Percentiles rank a stretch among this genome's conserved stretches.
These are phyloP conservation scores for Arthrobotrys megalospora DNA, from an alignment of 2,329 filamentous ascomycete species.

Conservation along the genomic window DNA sequence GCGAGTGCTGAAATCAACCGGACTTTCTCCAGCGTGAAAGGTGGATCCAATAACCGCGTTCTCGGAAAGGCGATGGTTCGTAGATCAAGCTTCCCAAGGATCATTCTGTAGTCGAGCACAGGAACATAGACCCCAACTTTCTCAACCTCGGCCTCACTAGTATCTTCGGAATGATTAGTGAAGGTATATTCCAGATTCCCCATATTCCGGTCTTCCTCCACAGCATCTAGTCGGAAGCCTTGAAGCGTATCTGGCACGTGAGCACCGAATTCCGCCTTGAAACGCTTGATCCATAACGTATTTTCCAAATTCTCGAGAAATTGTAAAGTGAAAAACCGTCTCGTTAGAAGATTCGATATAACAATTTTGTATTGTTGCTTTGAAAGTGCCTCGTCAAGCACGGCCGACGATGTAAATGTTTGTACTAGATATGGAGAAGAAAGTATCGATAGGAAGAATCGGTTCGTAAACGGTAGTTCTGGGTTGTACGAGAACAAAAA, in stretches of 20 bases:
- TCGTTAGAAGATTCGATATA: slow-evolving; percentile 25
- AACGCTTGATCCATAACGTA: slow-evolving; percentile 31
- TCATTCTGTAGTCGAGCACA: slow-evolving; percentile 23
- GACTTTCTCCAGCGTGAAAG: slow-evolving; percentile 34
- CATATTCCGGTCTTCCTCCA: slow-evolving; percentile 2
- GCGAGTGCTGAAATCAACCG: slow-evolving; percentile 5
- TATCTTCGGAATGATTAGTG: background rate
- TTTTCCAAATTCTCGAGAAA: slow-evolving; percentile 26
- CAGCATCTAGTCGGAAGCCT: background rate
- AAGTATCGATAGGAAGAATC: slow-evolving; percentile 36
- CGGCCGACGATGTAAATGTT: background rate
- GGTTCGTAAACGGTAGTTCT: slow-evolving; percentile 35
- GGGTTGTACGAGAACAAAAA: slow-evolving; percentile 55
- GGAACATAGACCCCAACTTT: background rate
- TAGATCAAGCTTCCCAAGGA: slow-evolving; percentile 33
- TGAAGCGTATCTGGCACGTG: slow-evolving; percentile 1
- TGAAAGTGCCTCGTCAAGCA: slow-evolving; percentile 39
- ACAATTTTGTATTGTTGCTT: slow-evolving; percentile 20
- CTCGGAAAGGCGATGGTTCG: slow-evolving; percentile 24
- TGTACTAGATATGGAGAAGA: slow-evolving; percentile 42
- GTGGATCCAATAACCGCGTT: slow-evolving; percentile 27
- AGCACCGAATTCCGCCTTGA: slow-evolving; percentile 5
- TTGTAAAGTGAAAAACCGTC: slow-evolving; percentile 32
- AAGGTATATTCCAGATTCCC: slow-evolving; percentile 22
- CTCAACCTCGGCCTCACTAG: background rate